Evolutionary conservation across 495 filamentous ascomycete genomes (phyloP), one percentile per base, ranked within the genome.

Genomic region (Aspergillus diversus): DNA sequence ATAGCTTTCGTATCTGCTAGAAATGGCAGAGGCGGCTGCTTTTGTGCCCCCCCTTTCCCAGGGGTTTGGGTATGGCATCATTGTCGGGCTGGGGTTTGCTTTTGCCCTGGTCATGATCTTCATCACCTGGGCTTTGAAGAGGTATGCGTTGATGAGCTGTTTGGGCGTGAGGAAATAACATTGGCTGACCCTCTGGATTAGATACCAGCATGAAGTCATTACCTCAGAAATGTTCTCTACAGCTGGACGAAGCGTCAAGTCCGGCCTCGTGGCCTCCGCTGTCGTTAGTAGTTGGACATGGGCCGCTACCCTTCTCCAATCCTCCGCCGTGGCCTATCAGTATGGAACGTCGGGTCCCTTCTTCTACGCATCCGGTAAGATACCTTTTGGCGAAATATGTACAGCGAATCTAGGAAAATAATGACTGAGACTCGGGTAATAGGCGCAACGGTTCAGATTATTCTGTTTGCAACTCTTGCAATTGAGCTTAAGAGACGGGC

Each of bases 151-250:
- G 17, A 6, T n/a, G 15, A 32, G 12, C 27, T 33, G 13, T 3
- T 12, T 16, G 27, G 21, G 2, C 34, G 11, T 6, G 4, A 11
- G 7, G 17, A 21, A 7, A 2, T 13, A 11, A 35, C 32, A 32
- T 15, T 37, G 21, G 34, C 60, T 63, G 47, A 63, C 1, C 8
- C n/a, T 12, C 13, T 35, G 49, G 5, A 27, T 33, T 55, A 87
- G 87, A 66, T 97, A 97, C 72, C 94, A 97, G 73, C 83, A 92
- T 80, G 94, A 98, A 77, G 83, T 97, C 7, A 93, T 97, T 77
- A 98, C 94, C 1, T 96, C 92, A 0, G 94, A 98, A 77, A 97
- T 96, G 91, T 98, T 97, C 85, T 92, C 86, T 63, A 98, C 94
- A 3, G 94, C 94, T 52, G 94, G 94, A 16, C 82, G 94, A 51